phyloP scores from a whole-genome alignment of 78 protist species.

The Speleostelium caveatum region DNA sequence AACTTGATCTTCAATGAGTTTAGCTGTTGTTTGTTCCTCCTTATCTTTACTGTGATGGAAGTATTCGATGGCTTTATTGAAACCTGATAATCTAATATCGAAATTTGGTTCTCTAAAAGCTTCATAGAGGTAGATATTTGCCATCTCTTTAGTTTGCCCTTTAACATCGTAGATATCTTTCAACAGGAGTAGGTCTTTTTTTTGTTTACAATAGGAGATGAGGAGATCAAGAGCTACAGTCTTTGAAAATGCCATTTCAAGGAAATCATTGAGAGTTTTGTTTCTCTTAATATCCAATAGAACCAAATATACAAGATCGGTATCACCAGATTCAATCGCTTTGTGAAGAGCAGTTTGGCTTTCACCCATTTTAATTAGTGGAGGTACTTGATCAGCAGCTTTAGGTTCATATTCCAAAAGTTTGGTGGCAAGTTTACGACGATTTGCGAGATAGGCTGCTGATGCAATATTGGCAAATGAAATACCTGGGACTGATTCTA shows the following conservation, averaged over 20 bases:
- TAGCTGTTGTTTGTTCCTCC: slow-evolving; percentile 11
- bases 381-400: slow-evolving; percentile 93
- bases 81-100: slow-evolving; percentile 4
- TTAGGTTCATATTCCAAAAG: slow-evolving; percentile 92
- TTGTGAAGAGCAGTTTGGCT: slow-evolving; percentile 86
- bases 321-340: slow-evolving; percentile 90
- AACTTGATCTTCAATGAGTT: slow-evolving; percentile 74
- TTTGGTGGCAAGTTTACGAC: slow-evolving; percentile 76
- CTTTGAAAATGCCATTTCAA: slow-evolving; percentile 27
- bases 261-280: background rate
- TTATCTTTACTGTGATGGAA: slow-evolving; percentile 38
- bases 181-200: slow-evolving; percentile 6
- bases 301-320: slow-evolving; percentile 80
- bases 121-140: slow-evolving; percentile 5
- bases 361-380: slow-evolving; percentile 85
- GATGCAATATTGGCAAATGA: slow-evolving; percentile 90
- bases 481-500: slow-evolving; percentile 77
- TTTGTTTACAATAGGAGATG: slow-evolving; percentile 51
- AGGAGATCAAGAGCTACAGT: slow-evolving; percentile 76
- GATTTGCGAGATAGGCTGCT: slow-evolving; percentile 58
- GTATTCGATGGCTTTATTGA: background rate
- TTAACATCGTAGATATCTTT: slow-evolving; percentile 40
- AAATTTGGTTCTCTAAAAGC: slow-evolving; percentile 17
- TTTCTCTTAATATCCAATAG: slow-evolving; percentile 21
- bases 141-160: slow-evolving; percentile 24